Percentiles rank a stretch among this genome's conserved stretches.
These are phyloP conservation scores for Alnus rubra DNA, from an alignment of 306 rosid species.

Conservation along the genomic window DNA sequence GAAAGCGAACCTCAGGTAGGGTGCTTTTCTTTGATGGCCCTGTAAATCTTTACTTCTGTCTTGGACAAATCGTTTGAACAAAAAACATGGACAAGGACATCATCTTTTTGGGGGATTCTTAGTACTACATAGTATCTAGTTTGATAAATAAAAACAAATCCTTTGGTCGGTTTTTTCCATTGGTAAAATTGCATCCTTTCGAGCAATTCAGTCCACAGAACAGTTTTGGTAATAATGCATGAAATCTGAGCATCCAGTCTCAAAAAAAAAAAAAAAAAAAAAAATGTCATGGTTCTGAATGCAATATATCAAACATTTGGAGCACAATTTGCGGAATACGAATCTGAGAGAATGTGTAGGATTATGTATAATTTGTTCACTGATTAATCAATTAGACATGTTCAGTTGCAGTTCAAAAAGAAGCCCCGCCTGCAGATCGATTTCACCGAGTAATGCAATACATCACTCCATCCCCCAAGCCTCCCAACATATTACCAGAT, in stretches of 20 bases:
- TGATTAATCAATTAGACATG: background rate
- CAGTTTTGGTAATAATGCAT: background rate
- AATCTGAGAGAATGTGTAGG: background rate
- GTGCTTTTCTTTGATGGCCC: conserved; percentile 2
- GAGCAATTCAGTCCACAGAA: background rate
- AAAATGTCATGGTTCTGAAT: background rate
- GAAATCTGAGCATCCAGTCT: background rate
- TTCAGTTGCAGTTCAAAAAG: background rate
- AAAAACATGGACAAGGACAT: conserved; percentile 13
- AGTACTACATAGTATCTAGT: background rate
- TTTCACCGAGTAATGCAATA: too few species aligned
- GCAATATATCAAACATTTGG: background rate
- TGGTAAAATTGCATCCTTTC: background rate
- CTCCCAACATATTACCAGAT: background rate
- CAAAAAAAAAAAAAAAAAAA: background rate
- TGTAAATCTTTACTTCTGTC: conserved; percentile 31
- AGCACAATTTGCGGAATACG: background rate
- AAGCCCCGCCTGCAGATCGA: background rate
- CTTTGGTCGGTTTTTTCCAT: background rate
- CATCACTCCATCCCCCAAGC: background rate
- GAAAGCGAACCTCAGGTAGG: background rate
- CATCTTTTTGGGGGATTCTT: conserved; percentile 15
- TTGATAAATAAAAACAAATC: background rate
- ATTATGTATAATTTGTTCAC: background rate
- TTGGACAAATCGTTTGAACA: conserved; percentile 11